Evolutionary conservation across 768 basidiomycete species (phyloP).

Genomic region (Rhodotorula taiwanensis): DNA sequence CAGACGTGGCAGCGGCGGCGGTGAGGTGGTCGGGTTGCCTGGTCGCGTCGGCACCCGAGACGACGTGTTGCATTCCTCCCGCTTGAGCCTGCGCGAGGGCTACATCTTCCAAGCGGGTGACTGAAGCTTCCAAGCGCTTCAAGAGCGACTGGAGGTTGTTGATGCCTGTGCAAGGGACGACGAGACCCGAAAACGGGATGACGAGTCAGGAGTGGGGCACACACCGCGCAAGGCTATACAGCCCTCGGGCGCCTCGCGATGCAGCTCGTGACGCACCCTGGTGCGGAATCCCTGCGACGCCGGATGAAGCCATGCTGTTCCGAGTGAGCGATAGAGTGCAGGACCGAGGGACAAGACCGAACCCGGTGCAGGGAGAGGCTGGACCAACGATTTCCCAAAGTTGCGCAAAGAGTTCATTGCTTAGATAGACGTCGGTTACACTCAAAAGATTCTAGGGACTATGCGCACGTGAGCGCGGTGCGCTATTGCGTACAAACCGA

Average conservation of each 20-base stretch:
- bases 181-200: not conserved
- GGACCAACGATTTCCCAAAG: not conserved
- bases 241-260: too few species aligned
- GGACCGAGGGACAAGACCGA: not conserved
- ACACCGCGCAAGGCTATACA: not conserved
- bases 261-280: too few species aligned
- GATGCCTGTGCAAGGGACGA: slow-evolving; percentile 19
- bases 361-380: not conserved
- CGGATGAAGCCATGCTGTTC: not conserved
- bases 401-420: not conserved
- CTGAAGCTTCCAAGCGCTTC: slow-evolving; percentile 73
- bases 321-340: not conserved
- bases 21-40: slow-evolving; percentile 34
- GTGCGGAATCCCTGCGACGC: not conserved
- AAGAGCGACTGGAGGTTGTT: slow-evolving; percentile 25
- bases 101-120: slow-evolving; percentile 86
- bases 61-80: too few species aligned
- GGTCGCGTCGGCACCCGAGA: too few species aligned
- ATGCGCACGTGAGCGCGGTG: too few species aligned
- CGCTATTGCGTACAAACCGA: too few species aligned
- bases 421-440: too few species aligned
- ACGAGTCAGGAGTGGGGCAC: not conserved
- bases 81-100: slow-evolving; percentile 54
- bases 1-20: slow-evolving; percentile 39
- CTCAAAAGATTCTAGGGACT: too few species aligned